Percentiles rank a stretch among this genome's conserved stretches.
These are phyloP conservation scores for Gossypium sturtianum DNA, from an alignment of 345 rosid species.

Conservation along the genomic window DNA sequence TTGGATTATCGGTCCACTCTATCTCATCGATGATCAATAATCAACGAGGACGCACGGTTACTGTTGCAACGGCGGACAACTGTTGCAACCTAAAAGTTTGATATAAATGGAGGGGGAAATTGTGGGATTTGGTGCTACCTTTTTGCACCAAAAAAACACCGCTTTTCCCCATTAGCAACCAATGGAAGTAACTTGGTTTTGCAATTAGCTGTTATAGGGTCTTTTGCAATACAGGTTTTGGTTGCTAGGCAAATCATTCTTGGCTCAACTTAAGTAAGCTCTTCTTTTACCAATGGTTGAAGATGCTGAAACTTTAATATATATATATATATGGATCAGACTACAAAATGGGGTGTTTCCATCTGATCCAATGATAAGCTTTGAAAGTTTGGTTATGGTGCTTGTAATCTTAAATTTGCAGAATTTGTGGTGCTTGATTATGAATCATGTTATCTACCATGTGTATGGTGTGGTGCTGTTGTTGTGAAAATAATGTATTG, in stretches of 20 bases:
- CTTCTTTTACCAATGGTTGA: slow-evolving; percentile 5
- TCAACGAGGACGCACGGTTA: slow-evolving; percentile 23
- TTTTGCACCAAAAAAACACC: slow-evolving; percentile 14
- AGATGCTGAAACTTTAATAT: not conserved
- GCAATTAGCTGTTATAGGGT: slow-evolving; percentile 1
- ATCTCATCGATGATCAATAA: slow-evolving; percentile 34
- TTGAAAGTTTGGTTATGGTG: not conserved
- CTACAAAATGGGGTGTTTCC: not conserved
- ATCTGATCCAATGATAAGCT: not conserved
- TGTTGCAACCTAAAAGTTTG: slow-evolving; percentile 61
- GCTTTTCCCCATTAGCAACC: slow-evolving; percentile 28
- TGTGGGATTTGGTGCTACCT: slow-evolving; percentile 25
- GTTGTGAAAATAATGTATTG: not conserved
- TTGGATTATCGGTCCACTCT: slow-evolving; percentile 30
- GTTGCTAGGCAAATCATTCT: slow-evolving; percentile 92
- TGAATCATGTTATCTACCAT: not conserved
- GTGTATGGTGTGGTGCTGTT: not conserved
- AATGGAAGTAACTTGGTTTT: slow-evolving; percentile 19
- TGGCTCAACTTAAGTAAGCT: slow-evolving; percentile 34
- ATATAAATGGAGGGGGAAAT: slow-evolving; percentile 17
- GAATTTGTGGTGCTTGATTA: not conserved
- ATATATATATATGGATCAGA: not conserved
- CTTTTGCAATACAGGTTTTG: slow-evolving; percentile 2
- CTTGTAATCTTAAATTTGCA: not conserved
- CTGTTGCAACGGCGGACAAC: slow-evolving; percentile 50